Base-by-base conservation (phyloP, 2,329 filamentous ascomycete genomes). In the Sphaceloma murrayae region DNA sequence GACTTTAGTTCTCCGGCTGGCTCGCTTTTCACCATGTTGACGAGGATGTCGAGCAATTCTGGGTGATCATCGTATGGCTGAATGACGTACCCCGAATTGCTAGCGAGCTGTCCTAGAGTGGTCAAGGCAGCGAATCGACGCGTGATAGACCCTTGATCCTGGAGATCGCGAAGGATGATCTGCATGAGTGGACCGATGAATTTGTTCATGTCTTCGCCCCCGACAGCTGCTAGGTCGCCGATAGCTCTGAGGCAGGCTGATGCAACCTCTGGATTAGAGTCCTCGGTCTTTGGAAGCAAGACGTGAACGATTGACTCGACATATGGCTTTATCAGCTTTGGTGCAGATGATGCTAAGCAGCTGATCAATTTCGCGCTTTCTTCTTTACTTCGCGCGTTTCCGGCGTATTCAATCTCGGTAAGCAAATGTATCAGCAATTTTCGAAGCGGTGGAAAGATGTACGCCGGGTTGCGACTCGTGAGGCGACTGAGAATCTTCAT, bases 11-110 rank as follows among this genome's bases (percentile, higher is more conserved):
- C 77, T 0, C 86, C 86, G 45, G 87, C 81, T 50, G 88, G 85
- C 62, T 98, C 93, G 4, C 84, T 85, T 55, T 93, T 85, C 54
- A 96, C 91, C 53, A 98, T 94, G 53, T 83, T 85, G 59, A 95
- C 89, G 8, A 98, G 68, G 19, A 96, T 84, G 49, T 91, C 87
- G 38, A 98, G 78, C 6, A 98, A 75, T 58, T 95, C 82, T 0
- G 93, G 91, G 55, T 96, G 94, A 49, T 98, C 88, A 36, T 89
- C 73, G 56, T 98, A 98, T 0, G 93, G 93, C 46, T 88, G 80
- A 48, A 98, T 96, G 43, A 98, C 93, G 65, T 98, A 98, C 53
- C 93, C 91, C 9, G 88, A 91, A 62, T 94, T 96, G 58, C 87
- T 94, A 4, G 91, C 87, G 45, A 98, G 69, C 59, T 96, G 88